phyloP scores from a whole-genome alignment of 441 rosid species.

The Adansonia grandidieri region DNA sequence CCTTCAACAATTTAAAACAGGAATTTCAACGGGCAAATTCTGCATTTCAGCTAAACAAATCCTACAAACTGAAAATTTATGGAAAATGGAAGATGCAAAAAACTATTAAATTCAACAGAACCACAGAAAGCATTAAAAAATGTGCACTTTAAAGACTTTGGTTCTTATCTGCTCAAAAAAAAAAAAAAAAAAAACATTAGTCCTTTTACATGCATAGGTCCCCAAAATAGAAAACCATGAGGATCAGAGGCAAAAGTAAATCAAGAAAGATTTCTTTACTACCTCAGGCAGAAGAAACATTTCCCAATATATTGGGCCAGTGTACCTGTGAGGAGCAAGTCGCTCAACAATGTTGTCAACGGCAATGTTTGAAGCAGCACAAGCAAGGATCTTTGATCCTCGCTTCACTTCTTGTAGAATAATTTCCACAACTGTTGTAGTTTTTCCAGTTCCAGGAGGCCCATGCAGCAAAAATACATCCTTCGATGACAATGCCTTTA shows the following conservation, averaged over 20 bases:
- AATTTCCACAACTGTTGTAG: constrained; percentile 92
- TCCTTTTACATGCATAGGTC: not conserved
- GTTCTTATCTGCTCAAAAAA: not conserved
- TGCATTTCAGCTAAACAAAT: not conserved
- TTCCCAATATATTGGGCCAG: constrained; percentile 18
- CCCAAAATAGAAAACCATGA: constrained; percentile 12
- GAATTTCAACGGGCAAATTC: not conserved
- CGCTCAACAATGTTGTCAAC: constrained; percentile 98
- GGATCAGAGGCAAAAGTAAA: constrained; percentile 7
- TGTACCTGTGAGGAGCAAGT: constrained; percentile 85
- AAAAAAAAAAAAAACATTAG: constrained; percentile 8
- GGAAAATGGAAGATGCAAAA: constrained; percentile 6
- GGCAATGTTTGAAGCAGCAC: constrained; percentile 99
- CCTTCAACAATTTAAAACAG: not conserved
- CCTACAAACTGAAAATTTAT: not conserved
- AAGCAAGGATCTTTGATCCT: constrained; percentile 93
- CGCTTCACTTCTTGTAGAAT: constrained; percentile 93
- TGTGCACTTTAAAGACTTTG: not conserved
- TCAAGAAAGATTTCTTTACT: constrained; percentile 13
- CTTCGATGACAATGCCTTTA: constrained; percentile 87
- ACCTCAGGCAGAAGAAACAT: constrained; percentile 11
- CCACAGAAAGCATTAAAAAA: not conserved
- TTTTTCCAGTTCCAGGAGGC: constrained; percentile 99
- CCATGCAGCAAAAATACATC: constrained; percentile 90
- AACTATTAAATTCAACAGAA: constrained; percentile 11